Base-by-base conservation (phyloP, 352 stramenopile genomes). In the Phytophthora citricola region DNA sequence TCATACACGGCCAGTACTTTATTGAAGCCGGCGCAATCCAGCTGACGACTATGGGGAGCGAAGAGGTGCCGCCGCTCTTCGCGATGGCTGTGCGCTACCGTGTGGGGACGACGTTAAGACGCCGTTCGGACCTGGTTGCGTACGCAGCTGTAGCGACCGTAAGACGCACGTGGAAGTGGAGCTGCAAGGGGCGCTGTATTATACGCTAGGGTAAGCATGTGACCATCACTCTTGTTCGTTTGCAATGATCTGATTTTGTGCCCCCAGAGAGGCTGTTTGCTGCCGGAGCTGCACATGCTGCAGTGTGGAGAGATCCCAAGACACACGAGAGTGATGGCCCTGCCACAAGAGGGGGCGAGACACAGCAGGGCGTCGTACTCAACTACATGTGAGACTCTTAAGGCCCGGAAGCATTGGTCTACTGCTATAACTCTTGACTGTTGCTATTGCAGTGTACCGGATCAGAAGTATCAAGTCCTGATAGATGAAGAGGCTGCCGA, bases 281-380 rank as follows among this genome's bases (percentile, higher is more conserved):
- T 93, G 17, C 85, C 85, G 5, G 80, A 88, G 66, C 71, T 91
- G 43, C 78, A 68, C 4, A 91, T 93, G 82, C 63, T 93, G 47
- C 77, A 81, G 51, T 90, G 79, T 17, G 85, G 80, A 14, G 85
- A 93, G 63, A 76, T 93, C 29, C 80, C 85, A 24, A 78, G 72
- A 58, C 71, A 72, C 15, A 87, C 82, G 32, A 60, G 54, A 22
- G 82, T 93, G 44, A 63, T 76, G 20, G 24, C 73, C 27, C 12
- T 63, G 20, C 15, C 9, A 32, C 11, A 3, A 14, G 9, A 36
- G 0, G 31, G 10, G 9, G 9, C 8, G 31, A 36, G 27, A 58
- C 4, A 34, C 3, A 17, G 9, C 24, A 26, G 31, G 68, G 66
- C 32, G 31, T 53, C 17, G 63, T 76, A 17, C 57, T 73, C 7